phyloP scores from a whole-genome alignment of 495 filamentous ascomycete genomes.

The Hypoxylon trugodes region DNA sequence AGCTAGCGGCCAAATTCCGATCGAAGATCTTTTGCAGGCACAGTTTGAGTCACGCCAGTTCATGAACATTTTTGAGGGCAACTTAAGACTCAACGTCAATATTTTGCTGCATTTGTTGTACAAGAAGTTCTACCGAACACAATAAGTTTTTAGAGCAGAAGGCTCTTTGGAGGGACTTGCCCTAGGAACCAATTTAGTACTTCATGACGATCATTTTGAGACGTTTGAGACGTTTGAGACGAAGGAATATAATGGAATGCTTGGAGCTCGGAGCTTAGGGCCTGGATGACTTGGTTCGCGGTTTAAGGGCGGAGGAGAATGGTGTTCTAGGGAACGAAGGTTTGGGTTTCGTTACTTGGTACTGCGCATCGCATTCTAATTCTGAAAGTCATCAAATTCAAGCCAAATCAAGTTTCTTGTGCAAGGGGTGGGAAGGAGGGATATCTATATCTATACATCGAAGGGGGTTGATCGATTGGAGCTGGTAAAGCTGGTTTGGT shows the following conservation, averaged over 20 bases:
- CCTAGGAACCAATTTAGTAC: not conserved
- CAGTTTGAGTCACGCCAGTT: conserved; percentile 97
- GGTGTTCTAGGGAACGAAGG: conserved; percentile 27
- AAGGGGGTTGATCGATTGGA: too few relatives aligned
- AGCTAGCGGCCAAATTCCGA: conserved; percentile 84
- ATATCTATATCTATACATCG: too few relatives aligned
- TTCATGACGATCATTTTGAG: conserved; percentile 5
- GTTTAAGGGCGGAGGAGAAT: conserved; percentile 21
- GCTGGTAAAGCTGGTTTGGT: conserved; percentile 17
- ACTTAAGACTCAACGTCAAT: conserved; percentile 91
- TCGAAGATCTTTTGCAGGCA: conserved; percentile 94
- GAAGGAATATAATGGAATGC: conserved; percentile 10
- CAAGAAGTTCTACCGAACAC: conserved; percentile 94
- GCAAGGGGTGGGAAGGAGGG: too few relatives aligned
- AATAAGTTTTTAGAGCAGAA: conserved; percentile 57
- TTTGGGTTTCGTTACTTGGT: too few relatives aligned
- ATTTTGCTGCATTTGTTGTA: conserved; percentile 93
- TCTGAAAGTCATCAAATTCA: too few relatives aligned
- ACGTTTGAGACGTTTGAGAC: too few relatives aligned
- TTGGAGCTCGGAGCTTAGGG: conserved; percentile 3
- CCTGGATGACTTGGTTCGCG: conserved; percentile 21
- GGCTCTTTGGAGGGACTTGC: conserved; percentile 1
- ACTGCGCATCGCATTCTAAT: too few relatives aligned
- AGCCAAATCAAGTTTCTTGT: too few relatives aligned
- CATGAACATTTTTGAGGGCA: conserved; percentile 91